phyloP scores from a whole-genome alignment of 2,329 filamentous ascomycete species.

The Talaromyces sp. region DNA sequence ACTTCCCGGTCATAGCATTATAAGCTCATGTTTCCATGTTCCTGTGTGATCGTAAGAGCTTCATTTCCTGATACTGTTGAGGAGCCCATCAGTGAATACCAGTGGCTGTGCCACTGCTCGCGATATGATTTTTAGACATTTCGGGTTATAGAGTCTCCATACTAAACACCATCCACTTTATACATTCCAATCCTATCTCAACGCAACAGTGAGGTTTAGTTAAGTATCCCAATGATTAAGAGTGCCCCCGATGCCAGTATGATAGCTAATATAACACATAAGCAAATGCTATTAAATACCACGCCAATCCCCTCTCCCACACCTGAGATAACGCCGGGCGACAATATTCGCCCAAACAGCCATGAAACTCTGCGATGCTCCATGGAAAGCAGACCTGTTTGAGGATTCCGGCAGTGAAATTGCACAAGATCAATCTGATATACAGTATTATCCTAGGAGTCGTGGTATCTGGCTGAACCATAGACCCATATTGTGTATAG shows the following conservation, averaged over 20 bases:
- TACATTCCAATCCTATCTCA: neutral
- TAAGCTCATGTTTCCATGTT: neutral
- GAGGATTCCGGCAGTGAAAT: neutral
- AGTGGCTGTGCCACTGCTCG: neutral
- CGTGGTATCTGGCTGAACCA: neutral
- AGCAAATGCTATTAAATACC: neutral
- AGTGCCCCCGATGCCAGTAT: neutral
- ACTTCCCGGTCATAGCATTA: neutral
- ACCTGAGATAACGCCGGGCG: neutral
- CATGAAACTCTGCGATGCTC: neutral
- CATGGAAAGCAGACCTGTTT: neutral
- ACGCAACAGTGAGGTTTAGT: neutral
- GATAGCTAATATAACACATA: neutral
- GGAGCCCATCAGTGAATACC: neutral
- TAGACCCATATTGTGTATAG: neutral
- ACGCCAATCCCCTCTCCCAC: neutral
- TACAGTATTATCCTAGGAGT: neutral
- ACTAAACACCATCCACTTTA: neutral
- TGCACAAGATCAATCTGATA: neutral
- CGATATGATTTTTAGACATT: neutral
- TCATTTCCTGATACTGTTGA: neutral
- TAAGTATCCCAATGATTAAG: neutral
- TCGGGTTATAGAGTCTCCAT: neutral
- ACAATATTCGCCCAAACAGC: neutral
- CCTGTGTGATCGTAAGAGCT: neutral